Conservation (phyloP, 2,329 filamentous ascomycete genomes). For the Xylaria multiplex region DNA sequence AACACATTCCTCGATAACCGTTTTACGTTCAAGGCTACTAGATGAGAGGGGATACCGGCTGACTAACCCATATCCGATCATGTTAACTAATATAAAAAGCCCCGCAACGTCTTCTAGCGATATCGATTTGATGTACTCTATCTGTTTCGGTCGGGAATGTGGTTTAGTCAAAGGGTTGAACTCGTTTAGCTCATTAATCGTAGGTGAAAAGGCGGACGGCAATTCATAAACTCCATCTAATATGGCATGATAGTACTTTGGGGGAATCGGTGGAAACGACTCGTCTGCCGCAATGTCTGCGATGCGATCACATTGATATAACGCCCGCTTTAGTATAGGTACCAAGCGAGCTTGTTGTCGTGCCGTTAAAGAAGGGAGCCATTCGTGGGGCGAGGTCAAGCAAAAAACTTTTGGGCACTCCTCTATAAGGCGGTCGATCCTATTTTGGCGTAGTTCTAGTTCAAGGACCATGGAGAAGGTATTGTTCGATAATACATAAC, state of each 20-base stretch:
- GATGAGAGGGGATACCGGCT: not conserved
- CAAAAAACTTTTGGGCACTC: constrained; percentile 24
- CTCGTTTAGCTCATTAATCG: not conserved
- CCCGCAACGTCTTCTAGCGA: constrained; percentile 37
- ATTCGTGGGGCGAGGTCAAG: constrained; percentile 20
- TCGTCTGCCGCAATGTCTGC: constrained; percentile 45
- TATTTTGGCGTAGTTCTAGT: constrained; percentile 41
- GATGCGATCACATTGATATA: constrained; percentile 44
- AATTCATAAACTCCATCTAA: constrained; percentile 9
- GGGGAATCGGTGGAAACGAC: not conserved
- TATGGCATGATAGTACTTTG: constrained; percentile 23
- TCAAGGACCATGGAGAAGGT: constrained; percentile 40
- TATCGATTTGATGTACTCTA: constrained; percentile 40
- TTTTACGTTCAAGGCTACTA: constrained; percentile 34
- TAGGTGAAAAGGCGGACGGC: not conserved
- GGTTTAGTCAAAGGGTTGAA: constrained; percentile 37
- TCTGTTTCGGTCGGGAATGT: constrained; percentile 38
- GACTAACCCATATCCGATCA: constrained; percentile 29
- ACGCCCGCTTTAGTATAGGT: constrained; percentile 35
- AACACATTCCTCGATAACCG: constrained; percentile 43
- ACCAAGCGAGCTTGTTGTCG: constrained; percentile 28
- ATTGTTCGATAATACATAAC: constrained; percentile 27
- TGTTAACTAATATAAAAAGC: constrained; percentile 37
- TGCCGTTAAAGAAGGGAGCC: constrained; percentile 28
- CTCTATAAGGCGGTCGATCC: constrained; percentile 35